Evolutionary conservation across 176 grass and related monocot species (phyloP).

Genomic region (Paspalum notatum): DNA sequence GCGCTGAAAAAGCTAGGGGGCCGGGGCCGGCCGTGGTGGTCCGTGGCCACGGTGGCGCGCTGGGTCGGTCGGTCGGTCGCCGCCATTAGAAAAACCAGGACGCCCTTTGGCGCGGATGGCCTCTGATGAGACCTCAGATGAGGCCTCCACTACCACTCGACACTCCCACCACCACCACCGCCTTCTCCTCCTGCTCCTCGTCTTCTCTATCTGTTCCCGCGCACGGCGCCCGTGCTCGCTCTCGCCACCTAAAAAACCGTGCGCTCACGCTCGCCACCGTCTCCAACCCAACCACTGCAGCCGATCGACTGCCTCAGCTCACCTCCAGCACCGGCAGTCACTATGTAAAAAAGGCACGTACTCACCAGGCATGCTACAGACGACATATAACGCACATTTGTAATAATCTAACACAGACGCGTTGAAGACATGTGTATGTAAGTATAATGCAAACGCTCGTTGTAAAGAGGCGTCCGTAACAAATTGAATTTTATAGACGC

Average conservation of each 20-base stretch:
- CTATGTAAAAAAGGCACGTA: too few species aligned
- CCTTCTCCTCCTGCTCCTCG: background rate
- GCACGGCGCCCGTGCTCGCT: background rate
- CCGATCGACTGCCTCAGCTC: conserved; percentile 6
- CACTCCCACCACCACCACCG: conserved; percentile 40
- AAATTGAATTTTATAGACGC: too few species aligned
- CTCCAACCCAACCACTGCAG: conserved; percentile 20
- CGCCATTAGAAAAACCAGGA: conserved; percentile 45
- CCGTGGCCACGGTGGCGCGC: conserved; percentile 9
- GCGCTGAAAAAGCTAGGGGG: background rate
- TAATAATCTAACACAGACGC: too few species aligned
- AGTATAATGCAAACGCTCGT: too few species aligned
- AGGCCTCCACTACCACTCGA: conserved; percentile 66
- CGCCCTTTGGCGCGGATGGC: conserved; percentile 38
- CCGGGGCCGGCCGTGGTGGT: background rate
- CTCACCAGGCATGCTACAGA: too few species aligned
- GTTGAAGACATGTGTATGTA: too few species aligned
- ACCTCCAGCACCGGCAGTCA: too few species aligned
- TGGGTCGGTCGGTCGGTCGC: conserved; percentile 53
- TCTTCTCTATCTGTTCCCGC: conserved; percentile 5
- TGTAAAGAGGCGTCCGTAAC: too few species aligned
- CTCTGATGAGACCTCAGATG: conserved; percentile 48
- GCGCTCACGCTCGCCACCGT: conserved; percentile 15
- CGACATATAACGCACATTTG: too few species aligned
- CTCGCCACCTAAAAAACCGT: conserved; percentile 43